Evolutionary conservation across 345 rosid species (phyloP).

Genomic region (Passiflora organensis): DNA sequence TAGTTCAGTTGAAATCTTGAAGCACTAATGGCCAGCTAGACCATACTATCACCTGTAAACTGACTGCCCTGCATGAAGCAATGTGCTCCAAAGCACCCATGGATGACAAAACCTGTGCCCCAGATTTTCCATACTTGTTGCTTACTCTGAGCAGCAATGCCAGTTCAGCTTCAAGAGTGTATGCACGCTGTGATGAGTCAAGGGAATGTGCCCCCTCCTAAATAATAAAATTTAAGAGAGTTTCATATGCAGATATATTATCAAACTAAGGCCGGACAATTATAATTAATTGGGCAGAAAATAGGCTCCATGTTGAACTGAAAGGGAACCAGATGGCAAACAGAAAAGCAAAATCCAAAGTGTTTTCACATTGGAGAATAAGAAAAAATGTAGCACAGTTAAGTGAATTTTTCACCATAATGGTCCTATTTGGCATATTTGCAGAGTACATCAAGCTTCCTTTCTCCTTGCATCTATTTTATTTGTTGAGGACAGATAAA

Average conservation of each 20-base stretch:
- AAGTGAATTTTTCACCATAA: too few species aligned
- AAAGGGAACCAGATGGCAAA: too few species aligned
- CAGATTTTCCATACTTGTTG: constrained; percentile 87
- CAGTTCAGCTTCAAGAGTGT: constrained; percentile 79
- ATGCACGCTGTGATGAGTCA: constrained; percentile 74
- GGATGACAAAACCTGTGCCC: constrained; percentile 82
- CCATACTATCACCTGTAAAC: constrained; percentile 50
- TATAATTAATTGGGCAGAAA: too few species aligned
- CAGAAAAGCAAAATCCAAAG: too few species aligned
- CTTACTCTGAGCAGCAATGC: constrained; percentile 79
- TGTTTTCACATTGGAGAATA: too few species aligned
- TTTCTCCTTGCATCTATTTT: too few species aligned
- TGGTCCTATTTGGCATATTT: too few species aligned
- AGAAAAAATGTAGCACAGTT: too few species aligned
- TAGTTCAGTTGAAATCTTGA: constrained; percentile 15
- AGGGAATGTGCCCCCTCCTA: constrained; percentile 73
- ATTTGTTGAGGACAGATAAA: too few species aligned
- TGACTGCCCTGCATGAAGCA: constrained; percentile 61
- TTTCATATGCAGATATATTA: neutral
- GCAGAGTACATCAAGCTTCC: too few species aligned
- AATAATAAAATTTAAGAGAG: constrained; percentile 8
- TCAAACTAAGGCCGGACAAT: neutral
- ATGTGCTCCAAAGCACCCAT: constrained; percentile 91
- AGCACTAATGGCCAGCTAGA: constrained; percentile 6
- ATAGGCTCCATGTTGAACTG: too few species aligned